A percentile compares a stretch with the other conserved stretches of the same genome.
Evolutionary conservation across 306 rosid genomes (phyloP).

Genomic region (Pachyrhizus erosus): DNA sequence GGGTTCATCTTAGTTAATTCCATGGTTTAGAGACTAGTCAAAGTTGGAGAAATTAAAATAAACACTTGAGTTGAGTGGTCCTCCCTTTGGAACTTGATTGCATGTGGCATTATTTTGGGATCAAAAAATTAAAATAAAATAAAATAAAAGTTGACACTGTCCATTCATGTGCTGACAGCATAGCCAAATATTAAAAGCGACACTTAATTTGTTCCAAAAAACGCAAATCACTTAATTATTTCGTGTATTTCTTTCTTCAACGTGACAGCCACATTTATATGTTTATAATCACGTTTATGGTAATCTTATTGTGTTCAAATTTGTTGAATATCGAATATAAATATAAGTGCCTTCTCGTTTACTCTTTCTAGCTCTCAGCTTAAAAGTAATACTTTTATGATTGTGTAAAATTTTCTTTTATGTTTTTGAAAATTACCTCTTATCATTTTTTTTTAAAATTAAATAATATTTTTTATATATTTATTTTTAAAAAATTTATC

Average conservation of each 20-base stretch:
- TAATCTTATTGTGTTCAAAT: neutral
- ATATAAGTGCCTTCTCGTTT: neutral
- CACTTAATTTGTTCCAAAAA: neutral
- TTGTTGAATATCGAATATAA: neutral
- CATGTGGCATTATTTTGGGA: conserved; percentile 30
- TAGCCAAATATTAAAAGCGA: conserved; percentile 1
- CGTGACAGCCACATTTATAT: neutral
- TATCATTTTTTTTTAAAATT: too few species aligned
- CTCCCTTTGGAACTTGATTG: conserved; percentile 1
- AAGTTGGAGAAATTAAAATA: neutral
- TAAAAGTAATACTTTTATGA: neutral
- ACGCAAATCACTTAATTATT: neutral
- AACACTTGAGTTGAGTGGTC: neutral
- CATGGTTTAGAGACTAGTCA: neutral
- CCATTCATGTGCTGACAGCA: conserved; percentile 34
- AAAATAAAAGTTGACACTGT: conserved; percentile 8
- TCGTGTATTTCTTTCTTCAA: neutral
- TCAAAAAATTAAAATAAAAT: too few species aligned
- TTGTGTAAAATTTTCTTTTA: neutral
- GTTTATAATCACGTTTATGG: neutral
- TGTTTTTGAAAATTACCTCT: neutral
- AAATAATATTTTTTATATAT: too few species aligned
- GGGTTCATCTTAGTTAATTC: neutral
- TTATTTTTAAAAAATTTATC: too few species aligned
- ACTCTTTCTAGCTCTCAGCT: neutral